phyloP scores from a whole-genome alignment of 2,329 filamentous ascomycete species.

The Zalaria obscura region DNA sequence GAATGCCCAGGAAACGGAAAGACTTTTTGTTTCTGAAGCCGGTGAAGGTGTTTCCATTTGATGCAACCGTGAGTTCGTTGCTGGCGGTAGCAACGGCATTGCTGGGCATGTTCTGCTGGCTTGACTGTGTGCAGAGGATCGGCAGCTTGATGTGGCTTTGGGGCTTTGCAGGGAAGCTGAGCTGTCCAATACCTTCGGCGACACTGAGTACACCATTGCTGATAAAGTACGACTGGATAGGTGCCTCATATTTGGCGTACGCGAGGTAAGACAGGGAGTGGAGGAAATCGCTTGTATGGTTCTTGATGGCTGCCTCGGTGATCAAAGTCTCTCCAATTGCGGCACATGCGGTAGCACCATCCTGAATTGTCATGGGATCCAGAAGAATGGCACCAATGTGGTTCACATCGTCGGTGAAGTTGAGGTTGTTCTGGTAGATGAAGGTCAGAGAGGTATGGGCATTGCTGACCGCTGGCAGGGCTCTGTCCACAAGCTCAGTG shows the following conservation, averaged over 20 bases:
- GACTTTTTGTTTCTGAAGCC: constrained; percentile 40
- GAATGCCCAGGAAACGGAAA: constrained; percentile 34
- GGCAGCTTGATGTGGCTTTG: constrained; percentile 22
- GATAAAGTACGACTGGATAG: constrained; percentile 28
- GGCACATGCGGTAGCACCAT: constrained; percentile 29
- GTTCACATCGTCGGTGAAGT: constrained; percentile 37
- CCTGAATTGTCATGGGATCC: constrained; percentile 24
- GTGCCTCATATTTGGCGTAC: constrained; percentile 23
- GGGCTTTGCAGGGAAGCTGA: constrained; percentile 20
- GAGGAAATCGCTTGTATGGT: constrained; percentile 31
- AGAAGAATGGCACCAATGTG: constrained; percentile 38
- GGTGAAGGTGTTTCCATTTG: constrained; percentile 30
- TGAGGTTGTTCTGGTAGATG: constrained; percentile 41
- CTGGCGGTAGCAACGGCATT: constrained; percentile 19
- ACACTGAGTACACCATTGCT: constrained; percentile 23
- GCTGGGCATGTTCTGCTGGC: constrained; percentile 16
- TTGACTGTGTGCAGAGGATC: constrained; percentile 38
- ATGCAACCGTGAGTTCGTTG: constrained; percentile 26
- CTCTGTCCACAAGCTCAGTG: neutral
- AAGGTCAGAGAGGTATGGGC: constrained; percentile 32
- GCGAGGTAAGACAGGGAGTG: constrained; percentile 31
- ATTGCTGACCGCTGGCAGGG: constrained; percentile 14
- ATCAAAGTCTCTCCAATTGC: constrained; percentile 35
- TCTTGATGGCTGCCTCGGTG: constrained; percentile 24
- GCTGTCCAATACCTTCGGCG: constrained; percentile 9